phyloP scores from a whole-genome alignment of 2,329 filamentous ascomycete genomes.

The Verticillium alfalfae region DNA sequence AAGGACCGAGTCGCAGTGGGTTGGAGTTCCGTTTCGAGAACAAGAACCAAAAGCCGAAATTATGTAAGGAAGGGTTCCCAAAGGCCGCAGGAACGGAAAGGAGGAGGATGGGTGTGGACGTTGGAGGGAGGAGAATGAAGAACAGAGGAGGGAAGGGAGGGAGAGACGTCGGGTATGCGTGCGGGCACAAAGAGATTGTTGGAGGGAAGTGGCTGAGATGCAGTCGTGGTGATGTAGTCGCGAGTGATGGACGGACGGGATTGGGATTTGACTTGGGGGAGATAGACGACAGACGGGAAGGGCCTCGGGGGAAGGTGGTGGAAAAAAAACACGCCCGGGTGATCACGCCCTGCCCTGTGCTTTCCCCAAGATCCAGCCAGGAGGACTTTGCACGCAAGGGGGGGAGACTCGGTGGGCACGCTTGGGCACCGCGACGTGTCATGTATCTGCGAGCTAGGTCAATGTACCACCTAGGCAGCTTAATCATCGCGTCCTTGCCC shows the following conservation, averaged over 20 bases:
- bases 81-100: not conserved
- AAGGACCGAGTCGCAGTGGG: not conserved
- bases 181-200: not conserved
- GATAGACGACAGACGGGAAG: not conserved
- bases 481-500: not conserved
- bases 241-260: not conserved
- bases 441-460: not conserved
- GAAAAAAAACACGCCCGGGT: slow-evolving; percentile 5
- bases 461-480: not conserved
- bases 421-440: not conserved
- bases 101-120: not conserved
- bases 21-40: not conserved
- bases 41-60: not conserved
- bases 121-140: not conserved
- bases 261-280: not conserved
- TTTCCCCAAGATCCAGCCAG: slow-evolving; percentile 1
- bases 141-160: not conserved
- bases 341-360: slow-evolving; percentile 12
- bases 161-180: not conserved
- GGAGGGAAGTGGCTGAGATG: not conserved
- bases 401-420: not conserved
- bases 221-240: not conserved
- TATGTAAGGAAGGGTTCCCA: not conserved
- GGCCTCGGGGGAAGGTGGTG: not conserved
- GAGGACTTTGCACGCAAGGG: not conserved